Conservation (phyloP, 208 protist species). For the Acanthamoeba castellanii region DNA sequence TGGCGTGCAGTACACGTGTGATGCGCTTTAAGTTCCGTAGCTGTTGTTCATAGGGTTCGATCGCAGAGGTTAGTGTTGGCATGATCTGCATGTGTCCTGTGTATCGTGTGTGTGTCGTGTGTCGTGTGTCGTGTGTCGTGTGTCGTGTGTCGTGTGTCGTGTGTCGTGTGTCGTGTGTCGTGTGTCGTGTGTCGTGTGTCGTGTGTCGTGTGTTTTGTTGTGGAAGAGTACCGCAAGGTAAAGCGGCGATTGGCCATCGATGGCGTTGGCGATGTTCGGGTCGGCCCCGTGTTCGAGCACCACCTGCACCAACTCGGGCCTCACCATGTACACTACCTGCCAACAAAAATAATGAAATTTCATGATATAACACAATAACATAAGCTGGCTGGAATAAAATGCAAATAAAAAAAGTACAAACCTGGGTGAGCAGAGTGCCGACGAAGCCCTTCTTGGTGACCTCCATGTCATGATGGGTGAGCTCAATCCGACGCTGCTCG, state of each 20-base stretch:
- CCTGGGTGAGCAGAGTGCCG: constrained; percentile 31
- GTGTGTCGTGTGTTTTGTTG: not conserved
- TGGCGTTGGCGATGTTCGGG: constrained; percentile 1
- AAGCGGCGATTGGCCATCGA: constrained; percentile 29
- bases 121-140: too few species aligned
- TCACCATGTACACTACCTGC: not conserved
- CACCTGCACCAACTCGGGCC: not conserved
- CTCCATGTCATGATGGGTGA: not conserved
- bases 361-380: too few species aligned
- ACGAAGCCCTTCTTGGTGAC: not conserved
- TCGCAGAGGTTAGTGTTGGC: too few species aligned
- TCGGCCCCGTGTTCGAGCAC: constrained; percentile 5
- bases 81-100: too few species aligned
- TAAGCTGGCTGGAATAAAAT: not conserved
- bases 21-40: not conserved
- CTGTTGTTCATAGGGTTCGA: too few species aligned
- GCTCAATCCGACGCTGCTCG: not conserved
- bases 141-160: too few species aligned
- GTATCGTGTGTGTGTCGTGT: not conserved
- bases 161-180: not conserved
- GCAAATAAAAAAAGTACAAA: not conserved
- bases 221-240: not conserved
- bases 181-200: not conserved
- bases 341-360: not conserved
- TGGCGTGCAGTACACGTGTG: not conserved